Conservation (phyloP, 2,329 filamentous ascomycete species). For the Pseudogymnoascus sp. region DNA sequence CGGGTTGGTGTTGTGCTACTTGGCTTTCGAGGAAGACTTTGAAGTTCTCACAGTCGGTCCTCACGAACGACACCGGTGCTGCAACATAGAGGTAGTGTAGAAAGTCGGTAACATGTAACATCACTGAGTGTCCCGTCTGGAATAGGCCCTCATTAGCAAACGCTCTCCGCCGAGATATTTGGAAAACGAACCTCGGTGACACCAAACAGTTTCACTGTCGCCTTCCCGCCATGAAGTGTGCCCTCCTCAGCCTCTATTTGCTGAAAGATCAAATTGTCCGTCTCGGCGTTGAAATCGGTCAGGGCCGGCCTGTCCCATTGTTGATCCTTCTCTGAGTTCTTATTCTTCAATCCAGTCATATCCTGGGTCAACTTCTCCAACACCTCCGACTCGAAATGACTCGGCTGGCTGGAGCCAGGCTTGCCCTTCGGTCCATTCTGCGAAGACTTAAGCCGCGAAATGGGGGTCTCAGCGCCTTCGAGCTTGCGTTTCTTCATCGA, state of each 20-base stretch:
- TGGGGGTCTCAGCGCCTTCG: conserved; percentile 50
- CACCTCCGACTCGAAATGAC: conserved; percentile 86
- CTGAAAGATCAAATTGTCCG: conserved; percentile 76
- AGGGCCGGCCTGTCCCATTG: conserved; percentile 69
- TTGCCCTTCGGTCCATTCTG: conserved; percentile 55
- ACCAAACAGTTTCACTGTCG: conserved; percentile 86
- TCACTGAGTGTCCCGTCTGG: conserved; percentile 72
- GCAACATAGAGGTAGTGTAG: conserved; percentile 93
- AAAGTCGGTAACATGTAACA: conserved; percentile 92
- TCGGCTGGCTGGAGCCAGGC: conserved; percentile 66
- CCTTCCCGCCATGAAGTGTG: conserved; percentile 62
- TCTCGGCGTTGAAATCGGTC: conserved; percentile 52
- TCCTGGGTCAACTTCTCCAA: conserved; percentile 95
- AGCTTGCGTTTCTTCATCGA: conserved; percentile 73
- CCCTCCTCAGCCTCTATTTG: conserved; percentile 95
- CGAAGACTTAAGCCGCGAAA: conserved; percentile 52
- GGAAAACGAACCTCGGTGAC: conserved; percentile 61
- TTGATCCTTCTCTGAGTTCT: conserved; percentile 87
- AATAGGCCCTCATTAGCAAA: not conserved
- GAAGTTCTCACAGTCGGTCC: conserved; percentile 69
- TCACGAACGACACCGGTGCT: conserved; percentile 73
- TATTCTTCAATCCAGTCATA: conserved; percentile 74
- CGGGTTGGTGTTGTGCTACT: conserved; percentile 62
- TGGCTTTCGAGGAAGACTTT: conserved; percentile 72
- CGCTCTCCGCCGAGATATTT: not conserved